phyloP scores from a whole-genome alignment of 148 eudicot genomes.

The Camellia granthamiana region DNA sequence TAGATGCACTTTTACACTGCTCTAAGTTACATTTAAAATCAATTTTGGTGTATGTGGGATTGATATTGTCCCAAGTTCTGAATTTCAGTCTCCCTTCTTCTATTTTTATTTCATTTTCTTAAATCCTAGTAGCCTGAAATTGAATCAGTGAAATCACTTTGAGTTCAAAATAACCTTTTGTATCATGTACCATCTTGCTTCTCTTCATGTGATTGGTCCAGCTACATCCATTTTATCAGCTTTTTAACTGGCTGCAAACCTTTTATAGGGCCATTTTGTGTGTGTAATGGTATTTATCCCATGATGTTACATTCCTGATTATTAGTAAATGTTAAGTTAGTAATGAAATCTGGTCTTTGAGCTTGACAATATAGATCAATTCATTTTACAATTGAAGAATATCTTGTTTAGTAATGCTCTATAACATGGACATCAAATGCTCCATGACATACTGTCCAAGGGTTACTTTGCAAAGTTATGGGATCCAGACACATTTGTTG shows the following conservation, averaged over 20 bases:
- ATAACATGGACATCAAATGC: background rate
- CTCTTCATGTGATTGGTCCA: conserved; percentile 10
- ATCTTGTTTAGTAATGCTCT: background rate
- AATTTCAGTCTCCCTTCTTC: background rate
- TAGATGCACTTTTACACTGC: background rate
- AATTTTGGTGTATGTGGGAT: background rate
- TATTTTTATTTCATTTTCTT: background rate
- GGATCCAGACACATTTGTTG: background rate
- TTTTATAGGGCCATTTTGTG: no score
- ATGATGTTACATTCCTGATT: no score
- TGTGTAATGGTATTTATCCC: no score
- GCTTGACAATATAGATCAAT: background rate
- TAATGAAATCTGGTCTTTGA: background rate
- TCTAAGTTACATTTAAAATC: background rate
- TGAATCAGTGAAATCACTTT: background rate
- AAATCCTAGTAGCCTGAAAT: background rate
- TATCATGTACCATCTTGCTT: background rate
- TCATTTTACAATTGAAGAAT: no score
- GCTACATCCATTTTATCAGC: background rate
- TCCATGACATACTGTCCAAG: background rate
- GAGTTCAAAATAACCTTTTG: background rate
- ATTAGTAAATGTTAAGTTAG: no score
- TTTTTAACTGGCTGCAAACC: no score
- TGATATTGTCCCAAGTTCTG: background rate
- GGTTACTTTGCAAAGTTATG: background rate